These are phyloP conservation scores for Neofusicoccum kwambonambiense DNA, from an alignment of 2,329 filamentous ascomycete species.

Conservation along the genomic window DNA sequence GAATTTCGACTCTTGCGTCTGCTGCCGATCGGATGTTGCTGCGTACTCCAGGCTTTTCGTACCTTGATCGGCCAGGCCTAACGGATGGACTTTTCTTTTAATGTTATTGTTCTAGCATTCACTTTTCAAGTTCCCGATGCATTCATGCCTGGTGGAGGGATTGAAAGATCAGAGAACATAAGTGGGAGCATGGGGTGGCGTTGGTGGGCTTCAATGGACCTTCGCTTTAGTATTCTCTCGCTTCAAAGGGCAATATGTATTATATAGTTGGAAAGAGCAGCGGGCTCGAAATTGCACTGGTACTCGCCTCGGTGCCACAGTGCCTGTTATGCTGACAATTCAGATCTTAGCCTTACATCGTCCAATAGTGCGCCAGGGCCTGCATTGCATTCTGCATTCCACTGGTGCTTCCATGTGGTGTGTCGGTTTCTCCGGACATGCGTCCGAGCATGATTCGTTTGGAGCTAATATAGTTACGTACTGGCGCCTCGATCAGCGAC, in stretches of 20 bases:
- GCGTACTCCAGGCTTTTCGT: conserved; percentile 93
- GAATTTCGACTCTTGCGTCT: conserved; percentile 95
- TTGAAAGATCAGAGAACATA: not conserved
- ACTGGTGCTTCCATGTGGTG: not conserved
- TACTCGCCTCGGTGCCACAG: not conserved
- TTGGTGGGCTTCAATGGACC: not conserved
- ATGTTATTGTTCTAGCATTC: not conserved
- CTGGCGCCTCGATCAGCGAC: not conserved
- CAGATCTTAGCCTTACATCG: too few species aligned
- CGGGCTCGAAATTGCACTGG: not conserved
- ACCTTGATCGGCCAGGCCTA: conserved; percentile 49
- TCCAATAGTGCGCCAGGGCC: too few species aligned
- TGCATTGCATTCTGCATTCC: not conserved
- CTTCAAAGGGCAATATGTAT: not conserved
- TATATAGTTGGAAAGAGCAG: not conserved
- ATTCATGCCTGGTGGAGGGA: too few species aligned
- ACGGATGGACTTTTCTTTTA: too few species aligned
- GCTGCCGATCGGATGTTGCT: conserved; percentile 81
- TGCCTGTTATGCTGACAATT: too few species aligned
- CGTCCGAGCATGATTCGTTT: not conserved
- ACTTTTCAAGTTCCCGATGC: not conserved
- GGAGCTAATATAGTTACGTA: not conserved
- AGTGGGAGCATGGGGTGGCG: not conserved
- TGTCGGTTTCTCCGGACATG: not conserved
- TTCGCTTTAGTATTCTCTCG: not conserved